Evolutionary conservation across 1,139 yeast species (phyloP), one percentile per base, ranked within the genome.

Genomic region (Blastobotrys malaysiensis): DNA sequence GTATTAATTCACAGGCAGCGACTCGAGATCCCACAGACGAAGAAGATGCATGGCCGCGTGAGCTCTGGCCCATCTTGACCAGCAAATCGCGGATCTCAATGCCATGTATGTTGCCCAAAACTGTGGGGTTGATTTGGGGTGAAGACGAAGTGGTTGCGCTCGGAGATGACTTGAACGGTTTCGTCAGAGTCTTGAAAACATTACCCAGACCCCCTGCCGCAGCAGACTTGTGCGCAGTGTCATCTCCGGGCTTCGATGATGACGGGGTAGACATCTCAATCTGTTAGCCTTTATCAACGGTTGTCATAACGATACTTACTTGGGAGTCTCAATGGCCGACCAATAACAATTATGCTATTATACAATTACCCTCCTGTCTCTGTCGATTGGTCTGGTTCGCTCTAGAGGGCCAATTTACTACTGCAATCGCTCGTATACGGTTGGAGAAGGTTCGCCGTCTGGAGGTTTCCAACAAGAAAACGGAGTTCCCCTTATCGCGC

Each of bases 21-120:
- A 79, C 76, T 55, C 86, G 69, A 21, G 75, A 76, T 5, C 77
- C 66, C 13, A 70, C 61, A 1, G 77, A 55, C 47, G 57, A 54
- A 3, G 39, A 31, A 31, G 39, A 31, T 6, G 16, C 11, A 11
- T 14, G 3, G 3, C 39, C 39, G 6, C 39, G 39, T 7, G 14
- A 7, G 2, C 66, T 56, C 2, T 72, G 67, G 2, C 79, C 78
- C 51, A 78, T 64, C 59, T 76, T 73, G 27, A 68, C 67, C 52
- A 78, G 69, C 44, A 81, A 72, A 51, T 70, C 73, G 54, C 73
- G 81, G 61, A 77, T 77, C 58, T 81, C 81, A 9, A 76, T 77
- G 57, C 81, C 81, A 13, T 76, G 72, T 4, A 80, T 80, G 9
- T 86, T 86, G 1, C 89, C 90, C 0, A 83, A 83, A 1, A 83